These are phyloP conservation scores for Inonotus obliquus DNA, from an alignment of 1,284 basidiomycete species.

Conservation along the genomic window DNA sequence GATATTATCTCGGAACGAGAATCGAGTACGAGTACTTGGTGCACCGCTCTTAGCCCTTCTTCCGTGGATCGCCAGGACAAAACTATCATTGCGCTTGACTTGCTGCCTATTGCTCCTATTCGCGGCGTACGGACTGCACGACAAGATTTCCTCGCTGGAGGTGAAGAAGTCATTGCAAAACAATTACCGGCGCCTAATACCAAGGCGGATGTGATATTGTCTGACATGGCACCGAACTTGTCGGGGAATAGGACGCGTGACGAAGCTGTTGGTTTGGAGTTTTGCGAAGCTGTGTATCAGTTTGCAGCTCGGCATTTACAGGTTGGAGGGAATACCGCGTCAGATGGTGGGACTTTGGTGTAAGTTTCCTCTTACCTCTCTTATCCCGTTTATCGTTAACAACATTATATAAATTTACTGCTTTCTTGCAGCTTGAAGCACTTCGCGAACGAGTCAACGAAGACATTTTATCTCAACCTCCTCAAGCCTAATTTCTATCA, in stretches of 20 bases:
- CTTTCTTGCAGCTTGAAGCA: conserved; percentile 56
- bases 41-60: conserved; percentile 16
- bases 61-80: neutral
- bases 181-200: conserved; percentile 38
- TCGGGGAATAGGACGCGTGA: conserved; percentile 60
- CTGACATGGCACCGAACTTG: conserved; percentile 74
- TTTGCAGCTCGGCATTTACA: conserved; percentile 54
- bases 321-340: conserved; percentile 37
- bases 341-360: conserved; percentile 59
- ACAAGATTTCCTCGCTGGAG: conserved; percentile 68
- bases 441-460: conserved; percentile 59
- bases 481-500: conserved; percentile 55
- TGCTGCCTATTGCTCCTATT: conserved; percentile 64
- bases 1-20: conserved; percentile 5
- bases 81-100: conserved; percentile 69
- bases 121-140: conserved; percentile 63
- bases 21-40: conserved; percentile 16
- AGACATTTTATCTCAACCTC: conserved; percentile 46
- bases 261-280: conserved; percentile 53
- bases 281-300: conserved; percentile 58
- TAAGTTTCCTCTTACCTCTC: conserved; percentile 34
- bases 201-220: conserved; percentile 59
- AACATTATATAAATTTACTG: neutral
- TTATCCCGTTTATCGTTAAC: conserved; percentile 3
- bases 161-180: conserved; percentile 44